phyloP scores from a whole-genome alignment of 805 yeast genomes.

The Yarrowia sp. region DNA sequence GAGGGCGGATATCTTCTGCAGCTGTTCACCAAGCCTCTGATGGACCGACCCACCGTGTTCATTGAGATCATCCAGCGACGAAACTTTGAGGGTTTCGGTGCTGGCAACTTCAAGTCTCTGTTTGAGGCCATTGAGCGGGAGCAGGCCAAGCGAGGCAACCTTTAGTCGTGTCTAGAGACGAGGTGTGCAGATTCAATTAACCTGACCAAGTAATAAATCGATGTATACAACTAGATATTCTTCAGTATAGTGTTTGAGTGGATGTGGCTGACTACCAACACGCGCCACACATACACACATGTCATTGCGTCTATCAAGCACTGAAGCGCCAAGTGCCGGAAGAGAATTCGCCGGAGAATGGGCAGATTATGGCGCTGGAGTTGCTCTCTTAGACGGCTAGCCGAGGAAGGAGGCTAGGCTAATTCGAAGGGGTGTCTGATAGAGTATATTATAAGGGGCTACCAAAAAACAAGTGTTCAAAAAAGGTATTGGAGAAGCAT shows the following conservation, averaged over 20 bases:
- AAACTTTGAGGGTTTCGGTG: conserved; percentile 83
- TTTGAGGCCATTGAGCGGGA: conserved; percentile 80
- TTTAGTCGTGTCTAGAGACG: conserved; percentile 23
- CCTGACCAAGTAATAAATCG: not conserved
- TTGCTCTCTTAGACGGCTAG: not conserved
- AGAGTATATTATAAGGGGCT: not conserved
- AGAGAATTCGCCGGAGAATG: not conserved
- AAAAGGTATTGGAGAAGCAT: no score
- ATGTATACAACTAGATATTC: no score
- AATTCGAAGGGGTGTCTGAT: not conserved
- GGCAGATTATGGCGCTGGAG: not conserved
- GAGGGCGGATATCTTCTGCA: conserved; percentile 73
- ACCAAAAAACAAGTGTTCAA: not conserved
- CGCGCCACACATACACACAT: not conserved
- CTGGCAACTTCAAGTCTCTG: conserved; percentile 79
- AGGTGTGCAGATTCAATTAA: not conserved
- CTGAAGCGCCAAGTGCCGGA: not conserved
- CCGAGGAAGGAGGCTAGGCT: not conserved
- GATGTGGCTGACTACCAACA: not conserved
- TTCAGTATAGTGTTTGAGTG: not conserved
- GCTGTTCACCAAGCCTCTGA: conserved; percentile 70
- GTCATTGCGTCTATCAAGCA: not conserved
- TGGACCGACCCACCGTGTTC: conserved; percentile 77
- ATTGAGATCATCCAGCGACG: conserved; percentile 76
- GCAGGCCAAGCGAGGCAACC: conserved; percentile 66